Evolutionary conservation across 164 flowering plant genomes (phyloP), one percentile per base, ranked within the genome.

Genomic region (Cinnamomum micranthum): DNA sequence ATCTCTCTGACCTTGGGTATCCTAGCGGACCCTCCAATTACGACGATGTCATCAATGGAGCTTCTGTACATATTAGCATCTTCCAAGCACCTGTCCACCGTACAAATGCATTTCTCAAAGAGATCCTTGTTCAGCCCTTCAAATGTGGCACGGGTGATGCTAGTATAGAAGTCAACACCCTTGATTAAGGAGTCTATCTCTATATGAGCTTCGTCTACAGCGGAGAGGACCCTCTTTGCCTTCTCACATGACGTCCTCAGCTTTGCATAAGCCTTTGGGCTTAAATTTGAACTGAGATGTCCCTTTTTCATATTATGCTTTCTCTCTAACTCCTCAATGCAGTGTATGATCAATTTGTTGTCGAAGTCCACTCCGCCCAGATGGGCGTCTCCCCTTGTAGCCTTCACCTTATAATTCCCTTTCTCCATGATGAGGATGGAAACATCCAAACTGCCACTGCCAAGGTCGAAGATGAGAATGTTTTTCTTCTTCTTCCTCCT

Each of bases 331-430:
- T 87, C 86, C 64, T 78, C 79, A 3, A 80, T 85, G 58, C 83
- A 87, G 65, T 86, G 87, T 71, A 76, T 82, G 51, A 84, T 55
- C 89, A 88, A 85, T 67, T 89, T 79, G 82, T 87, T 88, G 51
- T 88, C 91, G 77, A 88, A 86, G 77, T 88, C 91, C 23, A 86
- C 88, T 67, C 90, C 89, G 24, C 87, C 89, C 59, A 87, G 84
- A 52, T 84, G 90, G 71, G 90, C 22, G 22, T 63, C 69, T 13
- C 75, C 75, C 1, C n/a, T 66, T 11, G 74, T 72, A 50, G 73
- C 74, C 74, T 28, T 58, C 4, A 72, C 74, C 15, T 59, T 64
- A 20, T 59, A 72, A 35, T 13, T 60, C 4, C 51, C 67, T 33
- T 31, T 23, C 17, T 72, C 67, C 12, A 59, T 72, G 50, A 66